Conservation (phyloP, 805 yeast species). For the Kodamaea sagamina region DNA sequence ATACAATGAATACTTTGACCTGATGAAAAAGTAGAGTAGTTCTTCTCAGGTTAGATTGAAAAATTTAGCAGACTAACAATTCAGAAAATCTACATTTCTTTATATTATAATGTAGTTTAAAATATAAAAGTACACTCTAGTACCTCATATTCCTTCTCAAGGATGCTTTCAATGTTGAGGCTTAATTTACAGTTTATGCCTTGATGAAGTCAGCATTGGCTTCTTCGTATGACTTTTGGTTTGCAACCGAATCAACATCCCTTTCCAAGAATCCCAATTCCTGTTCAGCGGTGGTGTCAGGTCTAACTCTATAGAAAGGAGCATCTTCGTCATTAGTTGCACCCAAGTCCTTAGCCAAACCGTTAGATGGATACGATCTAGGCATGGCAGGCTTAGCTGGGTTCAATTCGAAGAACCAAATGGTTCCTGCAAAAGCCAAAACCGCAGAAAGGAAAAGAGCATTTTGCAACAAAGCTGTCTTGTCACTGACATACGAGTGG, state of each 20-base stretch:
- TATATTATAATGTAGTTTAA: neutral
- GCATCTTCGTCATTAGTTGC: conserved; percentile 46
- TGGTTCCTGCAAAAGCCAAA: conserved; percentile 45
- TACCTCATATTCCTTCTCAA: neutral
- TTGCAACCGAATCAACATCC: conserved; percentile 30
- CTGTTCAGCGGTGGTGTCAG: conserved; percentile 40
- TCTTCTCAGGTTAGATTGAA: too few species aligned
- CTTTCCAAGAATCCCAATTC: conserved; percentile 39
- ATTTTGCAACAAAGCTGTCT: conserved; percentile 60
- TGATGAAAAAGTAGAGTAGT: too few species aligned
- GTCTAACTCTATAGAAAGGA: conserved; percentile 41
- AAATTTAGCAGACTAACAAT: too few species aligned
- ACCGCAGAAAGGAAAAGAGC: conserved; percentile 47
- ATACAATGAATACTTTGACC: conserved; percentile 2
- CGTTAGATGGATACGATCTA: conserved; percentile 72
- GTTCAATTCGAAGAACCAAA: conserved; percentile 50
- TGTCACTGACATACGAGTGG: conserved; percentile 58
- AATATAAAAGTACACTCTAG: neutral
- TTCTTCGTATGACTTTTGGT: conserved; percentile 33
- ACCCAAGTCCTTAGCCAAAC: conserved; percentile 75
- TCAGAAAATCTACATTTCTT: too few species aligned
- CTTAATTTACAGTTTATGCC: conserved; percentile 3
- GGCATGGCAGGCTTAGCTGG: conserved; percentile 74
- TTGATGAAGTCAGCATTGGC: conserved; percentile 42
- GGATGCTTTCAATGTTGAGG: neutral